phyloP scores from a whole-genome alignment of 768 basidiomycete species.

The Russula brevipes region DNA sequence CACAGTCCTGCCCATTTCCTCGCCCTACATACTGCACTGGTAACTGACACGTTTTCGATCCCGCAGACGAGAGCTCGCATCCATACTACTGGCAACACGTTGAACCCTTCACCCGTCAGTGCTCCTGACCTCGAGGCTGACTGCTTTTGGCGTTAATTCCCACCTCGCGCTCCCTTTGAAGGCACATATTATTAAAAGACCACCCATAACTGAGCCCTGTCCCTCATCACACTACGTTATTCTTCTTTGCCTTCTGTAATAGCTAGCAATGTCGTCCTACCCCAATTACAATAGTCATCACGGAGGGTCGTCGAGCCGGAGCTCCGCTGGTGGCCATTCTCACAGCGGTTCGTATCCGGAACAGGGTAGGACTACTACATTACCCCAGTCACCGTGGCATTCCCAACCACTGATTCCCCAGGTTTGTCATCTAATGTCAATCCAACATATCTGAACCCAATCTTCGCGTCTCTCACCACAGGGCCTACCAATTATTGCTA shows the following conservation, averaged over 20 bases:
- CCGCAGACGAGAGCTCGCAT: not conserved
- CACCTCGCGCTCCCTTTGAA: too few relatives aligned
- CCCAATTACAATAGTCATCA: slow-evolving; percentile 18
- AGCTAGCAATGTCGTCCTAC: slow-evolving; percentile 24
- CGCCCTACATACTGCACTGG: slow-evolving; percentile 11
- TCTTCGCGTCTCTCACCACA: slow-evolving; percentile 6
- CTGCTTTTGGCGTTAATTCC: too few relatives aligned
- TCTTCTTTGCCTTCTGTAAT: slow-evolving; percentile 23
- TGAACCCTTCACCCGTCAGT: slow-evolving; percentile 17
- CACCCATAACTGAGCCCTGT: too few relatives aligned
- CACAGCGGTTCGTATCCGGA: slow-evolving; percentile 23
- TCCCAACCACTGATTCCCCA: slow-evolving; percentile 23
- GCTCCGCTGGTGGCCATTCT: slow-evolving; percentile 18
- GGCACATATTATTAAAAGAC: too few relatives aligned
- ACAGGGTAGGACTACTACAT: slow-evolving; percentile 24
- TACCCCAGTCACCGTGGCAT: slow-evolving; percentile 23
- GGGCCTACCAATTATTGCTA: slow-evolving; percentile 16
- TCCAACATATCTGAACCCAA: slow-evolving; percentile 22
- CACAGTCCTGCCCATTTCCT: not conserved
- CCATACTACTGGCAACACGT: slow-evolving; percentile 12
- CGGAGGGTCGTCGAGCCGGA: slow-evolving; percentile 16
- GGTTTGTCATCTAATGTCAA: slow-evolving; percentile 22
- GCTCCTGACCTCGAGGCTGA: too few relatives aligned
- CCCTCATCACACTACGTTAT: slow-evolving; percentile 21
- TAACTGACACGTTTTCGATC: slow-evolving; percentile 19